phyloP scores from a whole-genome alignment of 2,329 filamentous ascomycete genomes.

The Fusarium sp. region DNA sequence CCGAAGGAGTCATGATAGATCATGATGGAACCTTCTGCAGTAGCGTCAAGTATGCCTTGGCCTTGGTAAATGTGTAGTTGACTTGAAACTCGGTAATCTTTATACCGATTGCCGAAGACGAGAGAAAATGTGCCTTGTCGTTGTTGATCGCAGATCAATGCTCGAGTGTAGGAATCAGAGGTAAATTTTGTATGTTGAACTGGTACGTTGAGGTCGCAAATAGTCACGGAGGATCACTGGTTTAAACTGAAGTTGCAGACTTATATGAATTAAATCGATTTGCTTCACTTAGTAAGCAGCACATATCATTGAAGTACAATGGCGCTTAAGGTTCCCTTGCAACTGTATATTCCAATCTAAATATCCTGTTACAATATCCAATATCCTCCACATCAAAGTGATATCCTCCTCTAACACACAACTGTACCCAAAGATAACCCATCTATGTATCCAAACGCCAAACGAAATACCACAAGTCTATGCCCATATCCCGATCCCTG shows the following conservation, averaged over 20 bases:
- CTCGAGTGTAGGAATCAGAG: neutral
- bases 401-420: neutral
- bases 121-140: neutral
- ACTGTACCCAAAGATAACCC: neutral
- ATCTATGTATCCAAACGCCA: constrained; percentile 19
- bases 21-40: neutral
- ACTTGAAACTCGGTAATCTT: neutral
- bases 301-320: neutral
- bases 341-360: neutral
- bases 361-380: neutral
- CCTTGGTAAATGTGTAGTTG: neutral
- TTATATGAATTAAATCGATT: neutral
- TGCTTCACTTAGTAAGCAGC: no score
- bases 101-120: neutral
- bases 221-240: neutral
- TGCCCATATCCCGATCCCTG: neutral
- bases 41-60: neutral
- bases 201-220: no score
- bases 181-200: no score
- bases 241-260: neutral
- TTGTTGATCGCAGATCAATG: neutral
- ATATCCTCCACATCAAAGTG: neutral
- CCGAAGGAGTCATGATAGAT: constrained; percentile 21
- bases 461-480: neutral
- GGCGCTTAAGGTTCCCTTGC: neutral